Base-by-base conservation (phyloP, 2,329 filamentous ascomycete genomes). In the Sporothrix luriei region DNA sequence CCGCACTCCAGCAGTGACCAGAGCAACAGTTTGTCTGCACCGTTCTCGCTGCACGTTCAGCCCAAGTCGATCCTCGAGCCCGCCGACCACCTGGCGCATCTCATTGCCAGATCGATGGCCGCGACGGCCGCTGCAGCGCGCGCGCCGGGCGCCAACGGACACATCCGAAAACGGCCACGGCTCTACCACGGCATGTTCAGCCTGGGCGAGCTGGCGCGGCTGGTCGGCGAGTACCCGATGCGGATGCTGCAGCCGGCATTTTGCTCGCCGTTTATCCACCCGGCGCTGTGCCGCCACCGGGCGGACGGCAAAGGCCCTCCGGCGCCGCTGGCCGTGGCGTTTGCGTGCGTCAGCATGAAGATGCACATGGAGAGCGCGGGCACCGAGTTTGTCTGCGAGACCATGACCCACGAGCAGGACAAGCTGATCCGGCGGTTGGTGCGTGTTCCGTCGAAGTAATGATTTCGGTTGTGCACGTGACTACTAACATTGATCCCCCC, bases 331-430 rank as follows among this genome's bases (percentile, higher is more conserved):
- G 59, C 59, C 21, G 59, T 64, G 43, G 59, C 59, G 29, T 49
- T 64, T 46, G 59, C 59, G 7, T 64, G 59, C 19, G 59, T 64
- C 38, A 48, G 59, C 38, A 64, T 64, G 59, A 64, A 64, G 59
- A 38, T 64, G 59, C 21, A 64, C 38, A 49, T 64, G 59, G 59
- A 64, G 40, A 19, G 14, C 13, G 38, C 26, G 59, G 59, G 59
- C 40, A 64, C 4, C 5, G 24, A 29, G 59, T 64, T 64, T 64
- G 59, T 64, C 40, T 64, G 59, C 13, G 59, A 64, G 59, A 64
- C 40, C 21, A 64, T 64, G 40, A 49, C 59, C 14, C 40, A 46
- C 13, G 40, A 64, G 59, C 19, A n/a, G 21, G 59, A 64, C 59
- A 64, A 64, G 21, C 59, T 64, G 59, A 64, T 64, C 16, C 49